Evolutionary conservation across 1,284 basidiomycete species (phyloP).

Genomic region (Ganoderma multipileum): DNA sequence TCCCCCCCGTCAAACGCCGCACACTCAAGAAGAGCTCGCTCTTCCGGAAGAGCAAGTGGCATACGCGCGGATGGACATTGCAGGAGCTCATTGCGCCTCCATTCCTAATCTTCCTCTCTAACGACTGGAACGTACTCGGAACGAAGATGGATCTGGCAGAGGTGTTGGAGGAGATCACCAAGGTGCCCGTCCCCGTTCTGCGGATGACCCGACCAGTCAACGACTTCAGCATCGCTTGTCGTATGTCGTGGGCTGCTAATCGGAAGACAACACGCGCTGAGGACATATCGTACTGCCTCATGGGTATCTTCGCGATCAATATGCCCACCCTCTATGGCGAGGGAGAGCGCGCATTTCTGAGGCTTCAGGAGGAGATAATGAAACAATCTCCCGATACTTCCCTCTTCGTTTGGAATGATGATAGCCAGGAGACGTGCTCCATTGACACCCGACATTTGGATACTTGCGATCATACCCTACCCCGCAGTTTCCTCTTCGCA

Average conservation of each 20-base stretch:
- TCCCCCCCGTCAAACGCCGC: background rate
- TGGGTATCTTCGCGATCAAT: background rate
- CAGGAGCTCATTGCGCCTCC: slow-evolving; percentile 2
- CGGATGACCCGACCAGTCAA: no score
- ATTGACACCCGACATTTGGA: no score
- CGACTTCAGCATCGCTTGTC: no score
- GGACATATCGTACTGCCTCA: background rate
- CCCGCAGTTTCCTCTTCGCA: no score
- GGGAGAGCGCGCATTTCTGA: no score
- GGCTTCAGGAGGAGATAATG: background rate
- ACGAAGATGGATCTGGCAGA: background rate
- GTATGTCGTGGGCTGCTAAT: no score
- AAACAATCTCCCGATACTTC: background rate
- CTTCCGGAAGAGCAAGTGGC: slow-evolving; percentile 9
- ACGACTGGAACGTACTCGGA: background rate
- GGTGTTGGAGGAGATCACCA: background rate
- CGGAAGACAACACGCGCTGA: no score
- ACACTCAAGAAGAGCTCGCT: background rate
- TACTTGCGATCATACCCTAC: no score
- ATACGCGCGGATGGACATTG: no score
- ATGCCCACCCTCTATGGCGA: slow-evolving; percentile 1
- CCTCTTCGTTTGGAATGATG: background rate
- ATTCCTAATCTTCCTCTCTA: background rate
- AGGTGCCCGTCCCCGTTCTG: background rate
- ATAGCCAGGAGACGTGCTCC: no score